These are phyloP conservation scores for Aquilaria malaccensis DNA, from an alignment of 345 rosid genomes.

Conservation along the genomic window DNA sequence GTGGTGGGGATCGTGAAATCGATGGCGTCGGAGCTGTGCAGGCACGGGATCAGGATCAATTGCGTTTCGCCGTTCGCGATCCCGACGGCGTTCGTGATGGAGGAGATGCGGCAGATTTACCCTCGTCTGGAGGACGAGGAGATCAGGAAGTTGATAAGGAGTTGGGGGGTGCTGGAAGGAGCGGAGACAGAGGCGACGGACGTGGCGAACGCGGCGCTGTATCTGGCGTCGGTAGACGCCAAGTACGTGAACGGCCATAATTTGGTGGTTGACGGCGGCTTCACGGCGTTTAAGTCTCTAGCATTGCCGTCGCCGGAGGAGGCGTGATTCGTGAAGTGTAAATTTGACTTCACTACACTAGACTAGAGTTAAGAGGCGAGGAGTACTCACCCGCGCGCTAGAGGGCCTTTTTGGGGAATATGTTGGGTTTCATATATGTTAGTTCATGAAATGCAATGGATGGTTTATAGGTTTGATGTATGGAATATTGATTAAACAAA, in stretches of 20 bases:
- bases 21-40: slow-evolving; percentile 60
- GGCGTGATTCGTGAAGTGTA: slow-evolving; percentile 9
- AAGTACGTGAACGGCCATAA: slow-evolving; percentile 84
- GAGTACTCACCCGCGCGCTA: too few relatives aligned
- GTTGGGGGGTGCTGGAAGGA: slow-evolving; percentile 42
- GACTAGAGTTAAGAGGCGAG: too few relatives aligned
- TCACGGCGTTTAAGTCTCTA: slow-evolving; percentile 53
- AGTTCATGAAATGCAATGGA: too few relatives aligned
- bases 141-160: slow-evolving; percentile 32
- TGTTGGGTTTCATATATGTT: too few relatives aligned
- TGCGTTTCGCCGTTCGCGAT: slow-evolving; percentile 76
- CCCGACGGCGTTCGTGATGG: slow-evolving; percentile 54
- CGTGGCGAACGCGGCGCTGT: slow-evolving; percentile 80
- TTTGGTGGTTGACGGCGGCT: slow-evolving; percentile 89
- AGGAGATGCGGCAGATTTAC: slow-evolving; percentile 42
- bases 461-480: too few relatives aligned
- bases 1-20: slow-evolving; percentile 58
- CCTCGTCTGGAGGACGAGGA: slow-evolving; percentile 28
- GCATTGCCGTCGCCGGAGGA: slow-evolving; percentile 43
- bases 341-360: too few relatives aligned
- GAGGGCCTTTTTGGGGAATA: too few relatives aligned
- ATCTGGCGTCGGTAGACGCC: slow-evolving; percentile 72
- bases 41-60: slow-evolving; percentile 60
- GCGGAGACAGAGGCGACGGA: slow-evolving; percentile 60
- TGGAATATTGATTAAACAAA: too few relatives aligned